Evolutionary conservation across 495 filamentous ascomycete genomes (phyloP), one percentile per base, ranked within the genome.

Genomic region (Aspergillus ellipticus): DNA sequence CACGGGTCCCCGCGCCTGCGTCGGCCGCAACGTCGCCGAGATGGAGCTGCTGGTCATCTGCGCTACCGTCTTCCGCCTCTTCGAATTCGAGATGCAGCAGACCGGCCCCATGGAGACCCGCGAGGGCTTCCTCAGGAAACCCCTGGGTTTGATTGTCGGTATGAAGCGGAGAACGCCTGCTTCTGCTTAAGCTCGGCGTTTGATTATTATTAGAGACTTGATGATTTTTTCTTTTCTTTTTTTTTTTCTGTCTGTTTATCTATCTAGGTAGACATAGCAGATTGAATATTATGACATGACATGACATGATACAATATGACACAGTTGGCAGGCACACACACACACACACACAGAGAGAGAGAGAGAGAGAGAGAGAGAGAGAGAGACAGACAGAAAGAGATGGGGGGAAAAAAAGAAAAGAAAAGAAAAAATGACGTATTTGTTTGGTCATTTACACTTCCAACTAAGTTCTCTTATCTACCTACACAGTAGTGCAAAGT

Each of bases 91-190:
- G 60, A 66, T 93, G 42, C 69, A 85, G 61, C 88, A 94, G 75
- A 66, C 73, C 4, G 81, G 81, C 4, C 72, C 71, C 24, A 80
- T 95, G 85, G 79, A 89, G 68, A 94, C 89, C 0, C 75, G 86
- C 42, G 92, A 96, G 75, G 92, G 92, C 0, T 96, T 96, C 72
- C 74, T 96, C 73, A 79, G 91, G 66, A 96, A 96, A 81, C 92
- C 92, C 11, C 62, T 96, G 48, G 85, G 80, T 16, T 73, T 92
- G 70, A 69, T 79, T 53, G 86, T 96, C 56, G 92, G 85, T 31
- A 77, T 96, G 69, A 79, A 78, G 65, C 55, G 52, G 49, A 49
- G 60, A 20, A 42, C 42, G 8, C 9, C 13, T 39, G 35, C 4
- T 15, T 39, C 35, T 13, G 35, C 35, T 15, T 13, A 13, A 13